Percentiles rank a stretch among this genome's conserved stretches.
Evolutionary conservation across 208 protist genomes (phyloP).

Genomic region (Acanthamoeba royreba): DNA sequence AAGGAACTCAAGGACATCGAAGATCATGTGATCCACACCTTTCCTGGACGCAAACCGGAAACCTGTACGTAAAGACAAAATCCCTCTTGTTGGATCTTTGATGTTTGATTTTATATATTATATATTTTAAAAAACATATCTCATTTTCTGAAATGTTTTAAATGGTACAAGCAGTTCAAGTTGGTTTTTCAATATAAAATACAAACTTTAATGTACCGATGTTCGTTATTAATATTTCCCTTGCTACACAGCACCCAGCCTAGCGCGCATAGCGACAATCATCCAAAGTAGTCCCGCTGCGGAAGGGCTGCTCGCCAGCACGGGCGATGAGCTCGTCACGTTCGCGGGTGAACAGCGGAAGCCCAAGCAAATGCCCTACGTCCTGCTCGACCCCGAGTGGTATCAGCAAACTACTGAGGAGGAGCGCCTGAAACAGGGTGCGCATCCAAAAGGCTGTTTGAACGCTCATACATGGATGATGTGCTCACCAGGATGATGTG

Average conservation of each 20-base stretch:
- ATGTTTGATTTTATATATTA: too few species aligned
- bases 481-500: not conserved
- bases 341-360: not conserved
- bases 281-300: too few species aligned
- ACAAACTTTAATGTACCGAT: too few species aligned
- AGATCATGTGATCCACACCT: not conserved
- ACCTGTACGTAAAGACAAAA: not conserved
- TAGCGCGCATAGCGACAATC: too few species aligned
- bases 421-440: not conserved
- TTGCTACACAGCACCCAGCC: too few species aligned
- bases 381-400: conserved; percentile 23
- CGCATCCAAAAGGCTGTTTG: not conserved
- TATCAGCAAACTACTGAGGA: not conserved
- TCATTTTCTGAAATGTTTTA: too few species aligned
- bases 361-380: not conserved
- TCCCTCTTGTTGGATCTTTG: not conserved
- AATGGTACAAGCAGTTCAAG: too few species aligned
- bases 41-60: too few species aligned
- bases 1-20: not conserved
- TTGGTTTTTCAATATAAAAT: too few species aligned
- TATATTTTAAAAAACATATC: too few species aligned
- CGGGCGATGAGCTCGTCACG: not conserved
- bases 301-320: not conserved
- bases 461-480: not conserved
- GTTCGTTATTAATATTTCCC: too few species aligned